These are phyloP conservation scores for Trypanosoma vivax DNA, from an alignment of 208 protist genomes.

Conservation along the genomic window DNA sequence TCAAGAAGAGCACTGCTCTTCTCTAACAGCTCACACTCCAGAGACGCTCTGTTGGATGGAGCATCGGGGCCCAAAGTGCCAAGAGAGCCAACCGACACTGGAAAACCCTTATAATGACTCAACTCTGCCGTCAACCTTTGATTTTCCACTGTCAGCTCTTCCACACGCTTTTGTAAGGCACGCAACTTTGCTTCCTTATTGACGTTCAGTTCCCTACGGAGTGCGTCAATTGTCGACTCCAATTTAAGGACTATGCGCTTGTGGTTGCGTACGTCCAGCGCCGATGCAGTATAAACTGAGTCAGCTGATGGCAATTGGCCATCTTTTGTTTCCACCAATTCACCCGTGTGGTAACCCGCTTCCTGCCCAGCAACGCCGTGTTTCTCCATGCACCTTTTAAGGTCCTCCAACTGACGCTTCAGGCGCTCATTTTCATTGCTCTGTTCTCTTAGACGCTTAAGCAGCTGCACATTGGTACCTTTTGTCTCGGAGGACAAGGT, in stretches of 20 bases:
- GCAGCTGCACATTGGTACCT: neutral
- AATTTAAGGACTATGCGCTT: conserved; percentile 38
- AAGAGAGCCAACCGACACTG: neutral
- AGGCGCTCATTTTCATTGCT: conserved; percentile 18
- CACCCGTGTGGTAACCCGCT: conserved; percentile 26
- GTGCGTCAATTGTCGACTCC: conserved; percentile 54
- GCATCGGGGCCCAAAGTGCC: neutral
- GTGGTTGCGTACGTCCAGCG: conserved; percentile 34
- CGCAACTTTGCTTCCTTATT: conserved; percentile 32
- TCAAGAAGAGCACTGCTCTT: conserved; percentile 34
- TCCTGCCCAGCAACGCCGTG: conserved; percentile 23
- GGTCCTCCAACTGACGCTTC: conserved; percentile 11
- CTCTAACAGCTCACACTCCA: conserved; percentile 36
- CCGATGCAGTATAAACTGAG: conserved; percentile 12
- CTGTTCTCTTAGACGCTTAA: conserved; percentile 4
- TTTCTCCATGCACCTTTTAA: conserved; percentile 29
- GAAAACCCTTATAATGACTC: conserved; percentile 2
- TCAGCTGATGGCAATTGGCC: conserved; percentile 6
- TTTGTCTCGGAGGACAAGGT: conserved; percentile 14
- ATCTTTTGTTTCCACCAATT: conserved; percentile 27
- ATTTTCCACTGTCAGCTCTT: conserved; percentile 15
- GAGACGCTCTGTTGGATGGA: neutral
- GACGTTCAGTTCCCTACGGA: conserved; percentile 49
- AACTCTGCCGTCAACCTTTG: conserved; percentile 43
- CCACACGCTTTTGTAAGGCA: conserved; percentile 31